Conservation (phyloP, 148 eudicot genomes). For the Talinum fruticosum region DNA sequence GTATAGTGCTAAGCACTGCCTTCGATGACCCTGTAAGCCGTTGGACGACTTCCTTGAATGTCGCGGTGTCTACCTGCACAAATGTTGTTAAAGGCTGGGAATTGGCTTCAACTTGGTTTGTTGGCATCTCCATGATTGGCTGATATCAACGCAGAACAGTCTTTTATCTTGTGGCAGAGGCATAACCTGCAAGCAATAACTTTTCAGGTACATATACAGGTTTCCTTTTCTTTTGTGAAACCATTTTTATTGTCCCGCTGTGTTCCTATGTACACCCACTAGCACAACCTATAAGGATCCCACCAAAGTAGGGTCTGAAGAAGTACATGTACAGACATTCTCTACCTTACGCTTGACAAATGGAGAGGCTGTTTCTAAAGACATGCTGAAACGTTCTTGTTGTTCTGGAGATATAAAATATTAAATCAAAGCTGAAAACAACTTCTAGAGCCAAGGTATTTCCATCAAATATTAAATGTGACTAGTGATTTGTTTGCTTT, state of each 20-base stretch:
- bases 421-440: neutral
- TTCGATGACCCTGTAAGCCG: slow-evolving; percentile 37
- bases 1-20: neutral
- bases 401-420: neutral
- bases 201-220: neutral
- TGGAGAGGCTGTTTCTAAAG: neutral
- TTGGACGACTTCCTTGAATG: slow-evolving; percentile 42
- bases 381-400: neutral
- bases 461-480: slow-evolving; percentile 15
- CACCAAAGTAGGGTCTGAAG: neutral
- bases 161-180: slow-evolving; percentile 4
- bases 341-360: neutral
- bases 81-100: slow-evolving; percentile 32
- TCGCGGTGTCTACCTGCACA: slow-evolving; percentile 31
- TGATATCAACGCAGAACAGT: neutral
- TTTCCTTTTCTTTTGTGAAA: slow-evolving; percentile 14
- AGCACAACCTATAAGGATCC: neutral
- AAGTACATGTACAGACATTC: neutral
- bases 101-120: slow-evolving; percentile 12
- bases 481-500: slow-evolving; percentile 11
- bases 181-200: slow-evolving; percentile 20
- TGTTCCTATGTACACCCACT: neutral
- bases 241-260: slow-evolving; percentile 1
- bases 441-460: neutral
- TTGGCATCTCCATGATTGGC: slow-evolving; percentile 23